A percentile compares a stretch with the other conserved stretches of the same genome.
Conservation (phyloP, 352 stramenopile species). For the Pythium aristosporum region DNA sequence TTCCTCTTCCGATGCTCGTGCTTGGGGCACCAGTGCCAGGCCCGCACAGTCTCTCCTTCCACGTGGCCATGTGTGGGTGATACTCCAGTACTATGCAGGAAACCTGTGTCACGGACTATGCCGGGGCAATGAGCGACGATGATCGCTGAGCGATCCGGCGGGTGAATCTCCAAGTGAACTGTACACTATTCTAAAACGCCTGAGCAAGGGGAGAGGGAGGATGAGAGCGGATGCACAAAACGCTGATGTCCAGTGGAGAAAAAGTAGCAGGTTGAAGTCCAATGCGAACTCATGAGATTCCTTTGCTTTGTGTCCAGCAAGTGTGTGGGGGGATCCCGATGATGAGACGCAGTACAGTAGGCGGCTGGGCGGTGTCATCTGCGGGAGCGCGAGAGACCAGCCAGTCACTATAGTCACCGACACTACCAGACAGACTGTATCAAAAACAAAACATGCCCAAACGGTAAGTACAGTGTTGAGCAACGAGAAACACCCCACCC, state of each 20-base stretch:
- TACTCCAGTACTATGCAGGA: no score
- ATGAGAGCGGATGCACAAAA: background rate
- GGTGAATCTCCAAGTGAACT: background rate
- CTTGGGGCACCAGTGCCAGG: no score
- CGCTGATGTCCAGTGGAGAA: background rate
- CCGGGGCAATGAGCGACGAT: no score
- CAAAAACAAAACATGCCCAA: no score
- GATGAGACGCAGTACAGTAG: background rate
- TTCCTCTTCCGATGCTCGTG: no score
- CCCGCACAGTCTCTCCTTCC: no score
- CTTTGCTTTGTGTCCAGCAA: constrained; percentile 13
- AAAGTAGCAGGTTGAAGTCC: constrained; percentile 11
- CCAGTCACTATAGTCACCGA: background rate
- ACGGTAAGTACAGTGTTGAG: no score
- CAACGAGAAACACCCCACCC: no score
- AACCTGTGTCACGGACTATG: no score
- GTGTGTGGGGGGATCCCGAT: constrained; percentile 4
- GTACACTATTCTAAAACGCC: background rate
- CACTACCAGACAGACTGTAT: no score
- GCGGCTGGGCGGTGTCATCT: background rate
- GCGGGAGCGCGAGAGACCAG: constrained; percentile 8
- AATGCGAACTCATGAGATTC: background rate
- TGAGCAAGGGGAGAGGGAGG: background rate
- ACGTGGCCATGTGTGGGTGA: no score
- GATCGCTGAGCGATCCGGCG: no score